Evolutionary conservation across 805 yeast genomes (phyloP).

Genomic region (Pichia sporocuriosa): DNA sequence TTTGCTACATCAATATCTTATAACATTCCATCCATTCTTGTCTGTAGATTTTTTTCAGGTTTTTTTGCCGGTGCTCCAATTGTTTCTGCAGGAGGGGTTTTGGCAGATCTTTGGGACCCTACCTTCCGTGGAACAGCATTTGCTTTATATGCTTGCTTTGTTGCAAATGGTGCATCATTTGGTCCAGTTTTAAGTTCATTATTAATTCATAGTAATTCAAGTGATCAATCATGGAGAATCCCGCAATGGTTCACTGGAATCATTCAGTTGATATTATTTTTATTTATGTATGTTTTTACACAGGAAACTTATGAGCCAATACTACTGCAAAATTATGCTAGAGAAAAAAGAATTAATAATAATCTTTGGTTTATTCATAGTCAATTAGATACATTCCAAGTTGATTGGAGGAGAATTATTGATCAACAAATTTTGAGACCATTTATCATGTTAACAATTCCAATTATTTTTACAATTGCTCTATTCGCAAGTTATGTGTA

Average conservation of each 20-base stretch:
- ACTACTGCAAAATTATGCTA: conserved; percentile 24
- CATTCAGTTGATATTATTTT: conserved; percentile 29
- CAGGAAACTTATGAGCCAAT: conserved; percentile 38
- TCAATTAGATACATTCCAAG: conserved; percentile 21
- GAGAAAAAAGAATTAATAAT: conserved; percentile 21
- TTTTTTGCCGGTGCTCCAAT: conserved; percentile 55
- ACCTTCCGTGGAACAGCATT: conserved; percentile 47
- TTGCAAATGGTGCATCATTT: conserved; percentile 59
- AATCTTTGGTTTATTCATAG: conserved; percentile 29
- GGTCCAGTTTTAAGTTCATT: conserved; percentile 55
- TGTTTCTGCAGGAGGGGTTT: conserved; percentile 51
- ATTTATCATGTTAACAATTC: conserved; percentile 33
- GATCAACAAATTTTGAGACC: conserved; percentile 33
- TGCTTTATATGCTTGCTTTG: conserved; percentile 43
- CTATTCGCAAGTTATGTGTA: conserved; percentile 44
- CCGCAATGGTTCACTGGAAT: conserved; percentile 46
- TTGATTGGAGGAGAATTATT: conserved; percentile 20
- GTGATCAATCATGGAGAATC: conserved; percentile 49
- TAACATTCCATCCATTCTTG: conserved; percentile 43
- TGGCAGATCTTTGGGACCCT: conserved; percentile 51
- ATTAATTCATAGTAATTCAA: conserved; percentile 35
- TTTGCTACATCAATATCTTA: conserved; percentile 47
- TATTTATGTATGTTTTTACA: conserved; percentile 27
- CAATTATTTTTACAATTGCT: conserved; percentile 37
- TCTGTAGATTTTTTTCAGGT: conserved; percentile 53